Base-by-base conservation (phyloP, 768 basidiomycete species). In the Mrakia frigida region DNA sequence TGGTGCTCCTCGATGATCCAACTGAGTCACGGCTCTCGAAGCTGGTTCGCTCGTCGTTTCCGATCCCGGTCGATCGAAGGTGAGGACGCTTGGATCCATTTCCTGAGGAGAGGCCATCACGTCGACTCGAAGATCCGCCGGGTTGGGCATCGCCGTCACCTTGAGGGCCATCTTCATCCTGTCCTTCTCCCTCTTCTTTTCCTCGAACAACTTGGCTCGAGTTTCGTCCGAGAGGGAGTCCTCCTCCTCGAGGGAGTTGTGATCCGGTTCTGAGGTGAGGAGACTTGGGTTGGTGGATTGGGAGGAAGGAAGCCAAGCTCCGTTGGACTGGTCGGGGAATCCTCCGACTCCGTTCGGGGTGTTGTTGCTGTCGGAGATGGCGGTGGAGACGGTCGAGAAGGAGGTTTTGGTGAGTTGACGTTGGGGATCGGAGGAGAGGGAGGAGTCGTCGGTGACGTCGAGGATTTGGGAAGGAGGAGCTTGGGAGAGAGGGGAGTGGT, bases 21-120 rank as follows among this genome's bases (percentile, higher is more conserved):
- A 6, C 11, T 76, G 70, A 23, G 80, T 81, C 25, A 77, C 78
- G 52, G 79, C 75, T 39, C 83, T 77, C 16, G 82, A 80, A 4
- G 81, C 80, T 9, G 82, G 82, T 31, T 77, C 88, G 88, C 84
- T 92, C 13, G 81, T 91, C 10, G 92, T 93, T 18, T 90, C 91
- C 71, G 88, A 86, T 16, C 87, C 89, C 23, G 93, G 91, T 68
- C 93, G 87, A 33, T 89, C 90, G 83, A 94, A 90, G 25, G 85
- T 85, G 79, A 90, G 84, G 52, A 94, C 93, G 23, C 90, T 91
- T 10, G 88, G 89, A 74, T 85, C 84, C 87, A 90, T 88, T 80
- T 91, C 84, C 23, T 80, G 87, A 41, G 74, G 73, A 39, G 71
- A 67, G 28, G 56, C 60, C 35, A 70, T 73, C 21, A 46, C 61